These are phyloP conservation scores for Trametopsis cervina DNA, from an alignment of 768 basidiomycete genomes.

Conservation along the genomic window DNA sequence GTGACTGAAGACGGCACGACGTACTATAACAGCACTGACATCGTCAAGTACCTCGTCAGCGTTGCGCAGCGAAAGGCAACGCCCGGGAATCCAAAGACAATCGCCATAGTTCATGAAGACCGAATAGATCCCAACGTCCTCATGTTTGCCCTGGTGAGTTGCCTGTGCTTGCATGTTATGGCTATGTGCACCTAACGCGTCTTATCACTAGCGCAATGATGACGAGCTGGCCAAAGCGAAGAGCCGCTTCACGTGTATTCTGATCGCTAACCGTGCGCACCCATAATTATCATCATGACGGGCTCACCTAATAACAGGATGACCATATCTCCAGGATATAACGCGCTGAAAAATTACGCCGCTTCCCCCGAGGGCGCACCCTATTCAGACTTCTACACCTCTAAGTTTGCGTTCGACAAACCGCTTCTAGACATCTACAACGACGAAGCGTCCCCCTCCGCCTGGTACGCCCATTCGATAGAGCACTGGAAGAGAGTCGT, in stretches of 20 bases:
- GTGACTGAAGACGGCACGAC: conserved; percentile 24
- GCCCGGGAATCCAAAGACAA: conserved; percentile 27
- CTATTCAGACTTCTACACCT: conserved; percentile 37
- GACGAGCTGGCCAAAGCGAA: conserved; percentile 36
- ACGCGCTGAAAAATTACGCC: conserved; percentile 31
- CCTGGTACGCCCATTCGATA: conserved; percentile 34
- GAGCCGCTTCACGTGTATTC: conserved; percentile 25
- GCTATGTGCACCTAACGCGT: background rate
- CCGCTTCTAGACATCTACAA: conserved; percentile 35
- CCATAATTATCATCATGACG: background rate
- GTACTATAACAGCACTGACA: conserved; percentile 35
- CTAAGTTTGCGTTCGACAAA: conserved; percentile 34
- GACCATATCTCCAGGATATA: conserved; percentile 30
- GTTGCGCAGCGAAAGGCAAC: conserved; percentile 31
- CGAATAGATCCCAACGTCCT: conserved; percentile 47
- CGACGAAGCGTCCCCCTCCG: conserved; percentile 26
- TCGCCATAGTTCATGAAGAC: conserved; percentile 36
- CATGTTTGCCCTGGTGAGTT: conserved; percentile 31
- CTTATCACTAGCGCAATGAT: conserved; percentile 37
- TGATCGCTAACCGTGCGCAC: conserved; percentile 34
- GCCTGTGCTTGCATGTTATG: conserved; percentile 6
- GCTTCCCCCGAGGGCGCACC: conserved; percentile 26
- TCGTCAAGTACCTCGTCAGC: conserved; percentile 33
- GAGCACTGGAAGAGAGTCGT: conserved; percentile 32
- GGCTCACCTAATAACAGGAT: background rate